Evolutionary conservation across 352 stramenopile species (phyloP), one percentile per base, ranked within the genome.

Genomic region (Ophiocytium majus): DNA sequence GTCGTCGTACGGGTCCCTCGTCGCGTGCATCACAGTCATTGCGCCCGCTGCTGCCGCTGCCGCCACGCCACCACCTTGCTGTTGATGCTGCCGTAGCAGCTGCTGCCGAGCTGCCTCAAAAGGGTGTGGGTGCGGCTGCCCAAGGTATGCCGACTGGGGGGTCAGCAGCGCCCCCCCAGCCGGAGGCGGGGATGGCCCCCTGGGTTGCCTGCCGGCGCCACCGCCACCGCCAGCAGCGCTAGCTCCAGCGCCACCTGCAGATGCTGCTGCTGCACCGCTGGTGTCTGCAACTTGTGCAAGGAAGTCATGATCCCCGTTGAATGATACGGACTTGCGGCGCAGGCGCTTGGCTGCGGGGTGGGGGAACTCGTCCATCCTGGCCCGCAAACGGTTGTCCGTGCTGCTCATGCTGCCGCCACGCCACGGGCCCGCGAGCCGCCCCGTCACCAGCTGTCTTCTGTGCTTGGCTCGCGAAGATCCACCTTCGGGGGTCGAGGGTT

Each of bases 301-400:
- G 43, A 80, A 84, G 36, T 74, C 76, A 35, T 81, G 50, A n/a
- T 79, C 64, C n/a, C 63, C 83, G 17, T 57, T 84, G 50, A 86
- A 86, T 23, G 66, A 82, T 31, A 86, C 83, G 75, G 57, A 81
- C 50, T 86, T 86, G n/a, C 76, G 50, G 23, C 63, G 57, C 10
- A 80, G 50, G 10, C 81, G 76, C 63, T 84, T 84, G 37, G 36
- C 50, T 37, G 81, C 50, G 32, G 71, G 43, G n/a, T 28, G 43
- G 31, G 36, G 76, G 80, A 76, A 43, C 9, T 80, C 80, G 9
- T 63, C 31, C 1, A 28, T 17, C 34, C 80, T 36, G 5, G 5
- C 14, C 43, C 5, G 5, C 43, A 14, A 14, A 5, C 5, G 43
- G 43, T 57, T 57, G 14, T 57, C 43, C 14, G 43, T 14, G 43